Evolutionary conservation across 495 filamentous ascomycete species (phyloP), one percentile per base, ranked within the genome.

Genomic region (Penicillium simplicissimum): DNA sequence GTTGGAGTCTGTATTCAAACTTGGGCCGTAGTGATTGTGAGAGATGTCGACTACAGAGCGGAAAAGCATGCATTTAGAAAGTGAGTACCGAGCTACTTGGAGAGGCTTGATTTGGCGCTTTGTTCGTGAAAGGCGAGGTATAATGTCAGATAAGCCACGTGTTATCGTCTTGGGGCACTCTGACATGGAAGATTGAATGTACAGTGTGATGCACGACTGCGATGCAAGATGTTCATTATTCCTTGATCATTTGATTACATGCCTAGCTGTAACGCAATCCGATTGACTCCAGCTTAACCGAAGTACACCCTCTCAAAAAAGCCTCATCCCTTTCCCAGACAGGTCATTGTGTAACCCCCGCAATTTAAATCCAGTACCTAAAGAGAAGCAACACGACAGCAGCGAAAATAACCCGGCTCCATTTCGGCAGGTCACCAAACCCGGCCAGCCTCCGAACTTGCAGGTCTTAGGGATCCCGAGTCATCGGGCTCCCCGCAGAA

Each of bases 371-470:
- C 45, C 45, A 25, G 45, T 25, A n/a, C n/a, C n/a, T n/a, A 25
- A 25, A 25, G 23, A 17, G 15, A 42, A 15, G 8, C n/a, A 42
- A 42, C 28, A 52, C n/a, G 33, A 15, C 47, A 40, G 23, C 23
- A 37, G 64, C 69, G 69, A 71, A 69, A 71, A 71, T 69, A 69
- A 71, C 59, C 55, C 69, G 66, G 67, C 57, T 23, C 35, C 33
- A 11, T 42, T 43, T 69, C 63, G 63, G 66, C 40, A 60, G 40
- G 47, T 19, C 42, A 2, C 47, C 35, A 9, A n/a, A 60, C 25
- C 60, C 69, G 69, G 65, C 25, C 61, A 66, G 61, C 59, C 19
- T 64, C 66, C 60, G 62, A 58, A 54, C 61, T 25, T 45, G 34
- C n/a, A 40, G 36, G 42, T 13, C 4, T 52, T 38, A 54, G 55